Evolutionary conservation across 176 grass and related monocot species (phyloP), one percentile per base, ranked within the genome.

Genomic region (Aegilops tauschii): DNA sequence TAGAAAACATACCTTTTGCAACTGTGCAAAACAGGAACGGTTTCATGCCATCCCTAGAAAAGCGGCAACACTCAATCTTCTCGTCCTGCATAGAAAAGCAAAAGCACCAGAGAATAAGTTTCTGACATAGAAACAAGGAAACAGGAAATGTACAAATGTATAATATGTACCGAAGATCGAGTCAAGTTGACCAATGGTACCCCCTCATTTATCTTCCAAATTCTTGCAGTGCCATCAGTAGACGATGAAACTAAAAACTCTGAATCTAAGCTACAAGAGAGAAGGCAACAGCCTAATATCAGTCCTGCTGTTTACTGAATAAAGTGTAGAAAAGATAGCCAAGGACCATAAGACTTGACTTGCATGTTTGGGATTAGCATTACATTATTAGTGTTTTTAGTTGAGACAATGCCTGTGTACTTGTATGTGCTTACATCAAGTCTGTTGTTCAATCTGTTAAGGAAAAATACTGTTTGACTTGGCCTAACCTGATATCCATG

Each of bases 21-120:
- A 96, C 87, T 52, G 92, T 96, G 81, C 97, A 99, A 85, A 99
- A 99, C 34, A 99, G 56, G 74, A 99, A 99, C 0, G 97, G 97
- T 79, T 94, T 99, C 77, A 90, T 99, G 76, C 97, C 97, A 94
- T 99, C 94, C 83, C 94, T 92, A 85, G 97, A 99, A 92, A 99
- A 99, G 29, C 92, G 89, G 59, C 94, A 99, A 66, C 94, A 93
- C 73, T 96, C 87, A 5, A 99, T 99, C 87, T 94, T 96, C 90
- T 99, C 94, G 20, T 96, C 90, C 97, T 99, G 70, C 23, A 87
- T 66, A 84, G 63, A 86, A 83, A 82, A 21, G 47, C 13, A 74
- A 54, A 85, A 12, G 20, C 3, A 36, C 44, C 39, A 90, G 37
- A 29, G 28, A 13, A 65, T 66, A 88, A 84, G 2, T 32, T 69